A percentile compares a stretch with the other conserved stretches of the same genome.
phyloP scores from a whole-genome alignment of 2,329 filamentous ascomycete species.

The Aspergillus sp. region DNA sequence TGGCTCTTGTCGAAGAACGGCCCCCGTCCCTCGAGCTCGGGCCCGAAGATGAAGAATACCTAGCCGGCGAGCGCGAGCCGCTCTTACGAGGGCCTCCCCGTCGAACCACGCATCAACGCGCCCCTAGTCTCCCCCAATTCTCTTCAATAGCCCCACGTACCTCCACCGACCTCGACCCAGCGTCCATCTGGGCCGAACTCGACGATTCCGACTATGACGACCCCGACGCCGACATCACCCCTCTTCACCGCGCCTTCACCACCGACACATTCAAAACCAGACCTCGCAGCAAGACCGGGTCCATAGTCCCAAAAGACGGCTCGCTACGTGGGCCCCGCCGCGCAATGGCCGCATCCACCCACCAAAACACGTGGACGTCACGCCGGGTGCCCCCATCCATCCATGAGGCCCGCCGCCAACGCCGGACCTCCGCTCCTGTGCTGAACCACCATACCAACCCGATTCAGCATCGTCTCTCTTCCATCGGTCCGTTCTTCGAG shows the following conservation, averaged over 20 bases:
- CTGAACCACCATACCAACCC: constrained; percentile 13
- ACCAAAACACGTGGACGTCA: constrained; percentile 19
- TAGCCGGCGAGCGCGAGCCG: constrained; percentile 38
- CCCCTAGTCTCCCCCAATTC: constrained; percentile 31
- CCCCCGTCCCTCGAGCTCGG: constrained; percentile 23
- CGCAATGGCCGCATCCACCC: constrained; percentile 17
- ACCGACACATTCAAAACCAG: constrained; percentile 14
- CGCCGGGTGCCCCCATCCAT: constrained; percentile 17
- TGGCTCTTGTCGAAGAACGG: constrained; percentile 70
- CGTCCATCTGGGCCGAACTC: constrained; percentile 84
- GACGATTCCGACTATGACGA: constrained; percentile 63
- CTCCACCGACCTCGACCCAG: constrained; percentile 62
- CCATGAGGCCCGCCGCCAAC: constrained; percentile 13
- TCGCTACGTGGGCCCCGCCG: constrained; percentile 20
- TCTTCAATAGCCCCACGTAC: constrained; percentile 41
- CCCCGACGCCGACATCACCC: constrained; percentile 10
- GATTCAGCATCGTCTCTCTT: constrained; percentile 16
- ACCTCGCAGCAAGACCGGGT: constrained; percentile 23
- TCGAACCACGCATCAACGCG: constrained; percentile 28
- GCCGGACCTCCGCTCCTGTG: constrained; percentile 26
- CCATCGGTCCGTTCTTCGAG: constrained; percentile 31
- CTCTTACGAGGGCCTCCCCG: constrained; percentile 31
- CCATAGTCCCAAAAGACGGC: constrained; percentile 13
- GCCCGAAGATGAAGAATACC: constrained; percentile 39
- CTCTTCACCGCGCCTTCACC: constrained; percentile 10